Evolutionary conservation across 352 stramenopile species (phyloP), one percentile per base, ranked within the genome.

Genomic region (Phytopythium ostracodes): DNA sequence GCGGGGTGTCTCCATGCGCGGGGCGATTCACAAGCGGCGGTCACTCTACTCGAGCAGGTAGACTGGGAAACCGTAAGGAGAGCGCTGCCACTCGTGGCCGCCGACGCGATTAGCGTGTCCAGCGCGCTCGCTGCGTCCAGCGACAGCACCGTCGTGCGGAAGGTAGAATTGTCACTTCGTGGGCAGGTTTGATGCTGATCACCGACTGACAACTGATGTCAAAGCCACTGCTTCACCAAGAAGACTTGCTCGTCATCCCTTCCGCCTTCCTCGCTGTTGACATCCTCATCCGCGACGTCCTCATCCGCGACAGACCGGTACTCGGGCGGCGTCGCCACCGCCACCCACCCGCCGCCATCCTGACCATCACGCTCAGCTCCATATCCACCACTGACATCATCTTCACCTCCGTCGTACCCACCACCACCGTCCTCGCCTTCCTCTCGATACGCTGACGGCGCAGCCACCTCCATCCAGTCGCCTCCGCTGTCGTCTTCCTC

Each of bases 1-100:
- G 72, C 72, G 4, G 66, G 64, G 56, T 81, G 75, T 35, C 72
- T 62, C 8, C 63, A 76, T 47, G 56, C 63, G 24, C 64, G 56
- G 17, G 66, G 65, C 18, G 70, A 75, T 44, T 33, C 47, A 0
- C 38, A 31, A 18, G 57, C 58, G 2, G 27, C n/a, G 12, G 46
- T 64, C 20, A 55, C 53, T 3, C 5, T 12, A n/a, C 35, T 59
- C 53, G 15, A 44, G 9, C 10, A 56, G 22, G 47, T 50, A 27
- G 56, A 69, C 46, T 20, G 64, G 27, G 42, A 60, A 8, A 43
- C 31, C 15, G 62, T 59, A 15, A 50, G 33, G 29, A 22, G 27
- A 29, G 56, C 58, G 50, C 66, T 72, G 20, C 14, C 25, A 12
- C 53, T 59, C 33, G 33, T 49, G 22, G 53, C 53, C 11, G 53